Percentiles rank a stretch among this genome's conserved stretches.
These are phyloP conservation scores for Penicillium salamii DNA, from an alignment of 495 filamentous ascomycete species.

Conservation along the genomic window DNA sequence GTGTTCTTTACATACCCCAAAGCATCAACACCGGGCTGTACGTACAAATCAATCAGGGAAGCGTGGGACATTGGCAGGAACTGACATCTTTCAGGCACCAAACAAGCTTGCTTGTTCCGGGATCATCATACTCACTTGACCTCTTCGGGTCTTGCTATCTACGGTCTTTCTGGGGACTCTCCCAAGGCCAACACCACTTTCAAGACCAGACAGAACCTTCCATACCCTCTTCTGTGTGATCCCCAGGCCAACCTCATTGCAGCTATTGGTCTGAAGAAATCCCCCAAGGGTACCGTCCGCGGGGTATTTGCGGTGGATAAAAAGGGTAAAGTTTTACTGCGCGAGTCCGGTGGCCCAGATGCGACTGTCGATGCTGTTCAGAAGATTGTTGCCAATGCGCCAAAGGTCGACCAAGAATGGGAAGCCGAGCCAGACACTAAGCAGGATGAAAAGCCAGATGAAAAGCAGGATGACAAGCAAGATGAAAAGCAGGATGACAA, in stretches of 20 bases:
- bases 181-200: conserved; percentile 90
- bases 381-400: conserved; percentile 25
- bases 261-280: conserved; percentile 75
- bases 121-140: conserved; percentile 75
- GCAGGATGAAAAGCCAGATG: not conserved
- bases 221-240: conserved; percentile 87
- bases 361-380: conserved; percentile 48
- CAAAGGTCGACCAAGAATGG: not conserved
- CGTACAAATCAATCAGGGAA: conserved; percentile 39
- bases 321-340: conserved; percentile 43
- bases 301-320: conserved; percentile 90
- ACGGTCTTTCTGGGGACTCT: conserved; percentile 81
- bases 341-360: conserved; percentile 45
- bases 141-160: conserved; percentile 79
- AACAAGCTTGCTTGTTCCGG: conserved; percentile 88
- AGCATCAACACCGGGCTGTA: conserved; percentile 94
- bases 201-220: conserved; percentile 82
- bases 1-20: conserved; percentile 95
- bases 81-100: conserved; percentile 61
- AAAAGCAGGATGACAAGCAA: not conserved
- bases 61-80: too few relatives aligned
- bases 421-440: not conserved
- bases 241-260: conserved; percentile 64
- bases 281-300: conserved; percentile 69
- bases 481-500: too few relatives aligned